Evolutionary conservation across 306 rosid genomes (phyloP).

Genomic region (Cicer cuneatum): DNA sequence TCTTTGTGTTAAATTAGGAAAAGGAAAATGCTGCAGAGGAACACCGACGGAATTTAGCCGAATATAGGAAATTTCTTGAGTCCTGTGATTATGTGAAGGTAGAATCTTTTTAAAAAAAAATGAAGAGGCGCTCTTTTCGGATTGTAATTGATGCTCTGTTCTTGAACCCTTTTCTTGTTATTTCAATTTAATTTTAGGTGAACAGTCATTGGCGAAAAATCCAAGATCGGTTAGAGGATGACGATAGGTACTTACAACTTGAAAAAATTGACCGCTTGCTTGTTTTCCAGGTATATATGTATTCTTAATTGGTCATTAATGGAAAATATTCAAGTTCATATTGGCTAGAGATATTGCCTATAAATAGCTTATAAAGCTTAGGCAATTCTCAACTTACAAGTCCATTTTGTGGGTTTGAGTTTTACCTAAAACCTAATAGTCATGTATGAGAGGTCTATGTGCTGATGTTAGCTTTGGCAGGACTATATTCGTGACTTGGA

Average conservation of each 20-base stretch:
- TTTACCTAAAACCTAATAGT: slow-evolving; percentile 1
- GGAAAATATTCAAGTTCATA: neutral
- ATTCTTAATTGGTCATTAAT: slow-evolving; percentile 34
- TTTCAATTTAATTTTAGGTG: slow-evolving; percentile 60
- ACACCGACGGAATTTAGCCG: slow-evolving; percentile 69
- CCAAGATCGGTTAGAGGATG: slow-evolving; percentile 98
- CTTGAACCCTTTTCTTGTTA: slow-evolving; percentile 11
- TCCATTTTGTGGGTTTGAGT: neutral
- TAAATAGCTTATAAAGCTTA: slow-evolving; percentile 1
- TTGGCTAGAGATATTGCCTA: slow-evolving; percentile 3
- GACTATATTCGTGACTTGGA: slow-evolving; percentile 95
- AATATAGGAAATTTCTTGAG: slow-evolving; percentile 82
- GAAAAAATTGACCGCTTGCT: slow-evolving; percentile 94
- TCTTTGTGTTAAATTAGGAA: slow-evolving; percentile 61
- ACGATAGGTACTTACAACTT: slow-evolving; percentile 86
- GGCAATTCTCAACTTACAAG: neutral
- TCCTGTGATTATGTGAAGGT: slow-evolving; percentile 93
- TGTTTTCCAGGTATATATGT: slow-evolving; percentile 75
- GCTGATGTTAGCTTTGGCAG: slow-evolving; percentile 60
- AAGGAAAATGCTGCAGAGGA: slow-evolving; percentile 91
- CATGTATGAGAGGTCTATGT: slow-evolving; percentile 39
- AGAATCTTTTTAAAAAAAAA: neutral
- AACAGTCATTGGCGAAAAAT: slow-evolving; percentile 92
- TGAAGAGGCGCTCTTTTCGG: slow-evolving; percentile 39
- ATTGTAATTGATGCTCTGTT: slow-evolving; percentile 35